Percentiles rank a stretch among this genome's conserved stretches.
Conservation (phyloP, 2,329 filamentous ascomycete genomes). For the Ceratocystis diversiconidia region DNA sequence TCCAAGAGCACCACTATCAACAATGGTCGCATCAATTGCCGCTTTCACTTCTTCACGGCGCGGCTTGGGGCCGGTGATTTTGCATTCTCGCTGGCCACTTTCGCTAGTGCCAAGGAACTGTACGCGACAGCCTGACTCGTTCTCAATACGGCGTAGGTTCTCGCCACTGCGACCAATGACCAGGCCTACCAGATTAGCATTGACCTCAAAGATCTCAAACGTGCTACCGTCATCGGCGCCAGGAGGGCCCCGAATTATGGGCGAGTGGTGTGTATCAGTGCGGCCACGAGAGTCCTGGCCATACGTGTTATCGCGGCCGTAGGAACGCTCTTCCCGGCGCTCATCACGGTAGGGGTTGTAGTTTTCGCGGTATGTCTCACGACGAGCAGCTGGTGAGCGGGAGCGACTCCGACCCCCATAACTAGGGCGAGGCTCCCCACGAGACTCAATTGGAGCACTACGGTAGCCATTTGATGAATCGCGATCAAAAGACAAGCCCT, state of each 20-base stretch:
- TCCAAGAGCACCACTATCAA: slow-evolving; percentile 26
- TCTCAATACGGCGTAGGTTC: slow-evolving; percentile 72
- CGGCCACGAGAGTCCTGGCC: slow-evolving; percentile 27
- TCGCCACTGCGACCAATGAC: slow-evolving; percentile 87
- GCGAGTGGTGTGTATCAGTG: slow-evolving; percentile 61
- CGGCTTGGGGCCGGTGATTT: slow-evolving; percentile 60
- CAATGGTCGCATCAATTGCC: slow-evolving; percentile 60
- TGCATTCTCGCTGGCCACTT: slow-evolving; percentile 66
- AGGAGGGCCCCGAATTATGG: slow-evolving; percentile 37
- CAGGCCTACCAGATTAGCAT: slow-evolving; percentile 72
- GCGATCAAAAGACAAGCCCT: slow-evolving; percentile 51
- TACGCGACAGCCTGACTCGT: slow-evolving; percentile 67
- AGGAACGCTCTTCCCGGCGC: slow-evolving; percentile 53
- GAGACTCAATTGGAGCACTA: slow-evolving; percentile 22
- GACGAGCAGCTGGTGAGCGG: slow-evolving; percentile 53
- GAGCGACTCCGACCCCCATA: slow-evolving; percentile 44
- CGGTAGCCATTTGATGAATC: slow-evolving; percentile 15
- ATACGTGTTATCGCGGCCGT: slow-evolving; percentile 34
- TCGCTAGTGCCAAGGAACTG: slow-evolving; percentile 74
- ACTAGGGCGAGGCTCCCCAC: slow-evolving; percentile 31
- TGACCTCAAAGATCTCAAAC: slow-evolving; percentile 66
- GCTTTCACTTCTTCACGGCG: slow-evolving; percentile 64
- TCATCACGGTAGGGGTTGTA: slow-evolving; percentile 79
- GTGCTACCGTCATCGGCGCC: slow-evolving; percentile 48
- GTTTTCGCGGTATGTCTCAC: slow-evolving; percentile 59